Conservation (phyloP, 108 stramenopile species). For the Skeletonema costatum region DNA sequence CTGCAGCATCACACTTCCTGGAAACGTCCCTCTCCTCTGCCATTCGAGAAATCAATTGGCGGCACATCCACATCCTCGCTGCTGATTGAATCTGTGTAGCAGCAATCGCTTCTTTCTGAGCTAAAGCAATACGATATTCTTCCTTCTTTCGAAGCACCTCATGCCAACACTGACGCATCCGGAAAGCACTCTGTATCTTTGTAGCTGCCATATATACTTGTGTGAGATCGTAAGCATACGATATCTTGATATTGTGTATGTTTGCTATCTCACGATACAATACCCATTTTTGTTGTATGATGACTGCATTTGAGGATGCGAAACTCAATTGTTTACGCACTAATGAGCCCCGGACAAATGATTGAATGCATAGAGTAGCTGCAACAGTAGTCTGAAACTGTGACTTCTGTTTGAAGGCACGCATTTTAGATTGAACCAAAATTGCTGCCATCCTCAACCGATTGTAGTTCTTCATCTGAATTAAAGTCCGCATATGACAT, state of each 20-base stretch:
- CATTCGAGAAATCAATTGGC: no score
- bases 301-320: neutral
- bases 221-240: neutral
- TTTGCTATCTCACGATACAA: neutral
- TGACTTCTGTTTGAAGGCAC: neutral
- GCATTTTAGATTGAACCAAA: conserved; percentile 1
- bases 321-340: neutral
- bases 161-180: neutral
- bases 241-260: neutral
- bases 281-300: conserved; percentile 5
- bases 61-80: neutral
- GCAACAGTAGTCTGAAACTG: neutral
- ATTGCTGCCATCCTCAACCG: neutral
- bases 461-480: conserved; percentile 1
- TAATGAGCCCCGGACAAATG: conserved; percentile 1
- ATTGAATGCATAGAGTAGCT: conserved; percentile 9
- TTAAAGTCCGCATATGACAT: neutral
- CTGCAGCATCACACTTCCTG: no score
- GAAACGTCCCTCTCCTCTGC: no score
- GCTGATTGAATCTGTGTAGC: conserved; percentile 7
- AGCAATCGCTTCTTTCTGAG: neutral
- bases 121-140: neutral
- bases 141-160: neutral
- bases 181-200: conserved; percentile 9
- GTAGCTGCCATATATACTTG: neutral